Percentiles rank a stretch among this genome's conserved stretches.
Evolutionary conservation across 208 protist genomes (phyloP).

Genomic region (Crithidia fasciculata): DNA sequence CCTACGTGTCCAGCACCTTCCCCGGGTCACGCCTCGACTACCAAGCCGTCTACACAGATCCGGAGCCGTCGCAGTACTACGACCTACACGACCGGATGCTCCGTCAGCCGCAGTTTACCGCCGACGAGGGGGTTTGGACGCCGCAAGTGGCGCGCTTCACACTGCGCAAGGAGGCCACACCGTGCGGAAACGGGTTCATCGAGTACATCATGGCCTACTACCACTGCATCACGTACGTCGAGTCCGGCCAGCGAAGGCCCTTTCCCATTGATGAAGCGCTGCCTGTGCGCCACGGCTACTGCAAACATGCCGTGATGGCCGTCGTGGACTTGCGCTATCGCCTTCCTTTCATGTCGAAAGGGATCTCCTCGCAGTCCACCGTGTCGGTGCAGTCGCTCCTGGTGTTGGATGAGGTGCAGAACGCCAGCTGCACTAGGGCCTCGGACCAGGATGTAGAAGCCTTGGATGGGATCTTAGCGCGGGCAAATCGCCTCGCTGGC

Average conservation of each 20-base stretch:
- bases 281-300: background rate
- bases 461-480: background rate
- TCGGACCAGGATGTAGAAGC: background rate
- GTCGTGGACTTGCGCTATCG: constrained; percentile 2
- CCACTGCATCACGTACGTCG: constrained; percentile 13
- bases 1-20: constrained; percentile 3
- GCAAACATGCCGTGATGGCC: constrained; percentile 20
- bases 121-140: background rate
- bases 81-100: constrained; percentile 14
- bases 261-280: background rate
- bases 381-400: background rate
- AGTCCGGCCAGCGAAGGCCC: too few relatives aligned
- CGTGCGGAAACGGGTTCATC: constrained; percentile 3
- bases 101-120: background rate
- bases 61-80: background rate
- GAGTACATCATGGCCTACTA: constrained; percentile 35
- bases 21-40: background rate
- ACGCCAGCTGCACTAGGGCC: background rate
- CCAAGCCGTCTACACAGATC: background rate
- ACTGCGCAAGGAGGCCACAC: background rate
- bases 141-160: constrained; percentile 15
- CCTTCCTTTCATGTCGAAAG: background rate
- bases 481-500: background rate
- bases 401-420: constrained; percentile 16
- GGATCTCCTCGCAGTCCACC: background rate